Evolutionary conservation across 768 basidiomycete species (phyloP), one percentile per base, ranked within the genome.

Genomic region (Cystofilobasidium capitatum): DNA sequence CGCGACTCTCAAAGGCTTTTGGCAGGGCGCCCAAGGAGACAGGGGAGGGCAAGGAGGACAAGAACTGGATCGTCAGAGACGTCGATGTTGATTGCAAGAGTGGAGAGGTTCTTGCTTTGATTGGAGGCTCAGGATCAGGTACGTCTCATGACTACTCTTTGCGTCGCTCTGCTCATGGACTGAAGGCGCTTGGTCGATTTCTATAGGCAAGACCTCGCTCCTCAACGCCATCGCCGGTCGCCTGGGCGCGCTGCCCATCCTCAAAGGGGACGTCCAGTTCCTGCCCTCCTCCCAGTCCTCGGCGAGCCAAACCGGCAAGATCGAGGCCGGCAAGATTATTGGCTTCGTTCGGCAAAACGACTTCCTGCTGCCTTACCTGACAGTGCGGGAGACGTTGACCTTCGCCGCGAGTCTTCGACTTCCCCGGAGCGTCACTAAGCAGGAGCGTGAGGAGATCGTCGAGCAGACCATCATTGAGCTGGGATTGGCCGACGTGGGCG

Each of bases 401-500:
- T 80, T 77, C 66, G 76, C 79, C 6, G 80, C 80, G 5, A 72
- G 71, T 36, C 73, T 80, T 71, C 59, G 80, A 78, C 59, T 84
- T 74, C 82, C 22, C 70, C 82, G 69, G 79, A 83, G 72, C 64
- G 77, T 81, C 9, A 62, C 70, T 31, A 47, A 71, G 5, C 60
- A 69, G 22, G 75, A 75, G 2, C 71, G 77, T 5, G 54, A 61
- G 12, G 66, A 71, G n/a, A 80, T 81, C 62, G 80, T 81, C 4
- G 76, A 80, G 57, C 78, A 80, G 69, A 81, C 80, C 0, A 76
- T 81, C 40, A 70, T 47, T 71, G 80, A 81, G 70, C 77, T 82
- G 3, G 81, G 81, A 0, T 71, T 82, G 22, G 69, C 73, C 7
- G 81, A 80, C 35, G 79, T 76, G 0, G 80, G 79, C 8, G 78